Base-by-base conservation (phyloP, 2,329 filamentous ascomycete species). In the Mycosphaerelloides madeirae region DNA sequence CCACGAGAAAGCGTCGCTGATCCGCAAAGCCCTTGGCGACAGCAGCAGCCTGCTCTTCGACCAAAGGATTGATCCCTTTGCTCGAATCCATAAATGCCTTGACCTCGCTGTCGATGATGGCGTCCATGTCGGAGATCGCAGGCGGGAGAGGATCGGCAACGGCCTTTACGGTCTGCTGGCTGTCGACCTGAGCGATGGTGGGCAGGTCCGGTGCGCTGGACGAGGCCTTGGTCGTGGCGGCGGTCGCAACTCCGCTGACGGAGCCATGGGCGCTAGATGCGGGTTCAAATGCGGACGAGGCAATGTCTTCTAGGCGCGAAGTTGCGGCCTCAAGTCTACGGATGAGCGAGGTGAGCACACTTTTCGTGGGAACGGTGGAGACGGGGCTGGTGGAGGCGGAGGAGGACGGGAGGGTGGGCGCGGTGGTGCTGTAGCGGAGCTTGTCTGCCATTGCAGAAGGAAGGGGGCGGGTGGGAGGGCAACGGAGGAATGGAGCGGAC, bases 321-420 rank as follows among this genome's bases (percentile, higher is more conserved):
- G 93, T 98, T 31, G 93, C 93, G 66, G 93, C 93, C 77, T 98
- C 93, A 58, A 98, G 85, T 72, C 93, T 98, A 66, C 56, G 54
- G 44, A 74, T 63, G 53, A 68, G 56, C 41, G 48, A 64, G 46
- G 69, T 81, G 66, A 80, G 78, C 61, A 66, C 55, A 50, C 63
- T 68, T 60, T 69, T 54, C 44, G 41, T 29, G 25, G 53, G 40
- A 34, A 44, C 40, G 33, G 51, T 31, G 38, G 55, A 22, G 14
- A 53, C 39, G 31, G 53, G 41, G 46, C 35, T 48, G 44, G 31
- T 22, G 20, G 37, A 32, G 44, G 38, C 43, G 46, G 49, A 32
- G 44, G 38, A 44, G 46, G 49, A 52, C 41, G 48, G 51, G 28
- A 38, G 5, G 22, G 22, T 25, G 9, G 22, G 6, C 22, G 22